Evolutionary conservation across 441 rosid species (phyloP).

Genomic region (Arabidopsis hybrid): DNA sequence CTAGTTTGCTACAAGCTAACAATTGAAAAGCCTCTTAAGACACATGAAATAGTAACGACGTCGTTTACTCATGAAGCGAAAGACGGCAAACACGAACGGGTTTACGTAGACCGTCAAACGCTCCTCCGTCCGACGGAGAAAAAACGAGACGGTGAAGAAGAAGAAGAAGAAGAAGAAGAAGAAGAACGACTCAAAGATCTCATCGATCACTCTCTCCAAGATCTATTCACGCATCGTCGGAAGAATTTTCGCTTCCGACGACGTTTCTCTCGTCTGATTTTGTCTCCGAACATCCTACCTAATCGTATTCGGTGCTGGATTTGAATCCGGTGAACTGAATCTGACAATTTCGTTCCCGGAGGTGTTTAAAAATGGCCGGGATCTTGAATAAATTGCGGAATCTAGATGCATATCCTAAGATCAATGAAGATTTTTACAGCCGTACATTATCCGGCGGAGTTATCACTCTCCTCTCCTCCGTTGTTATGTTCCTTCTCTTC

Average conservation of each 20-base stretch:
- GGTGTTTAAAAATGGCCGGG: slow-evolving; percentile 56
- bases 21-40: neutral
- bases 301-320: neutral
- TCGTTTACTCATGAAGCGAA: neutral
- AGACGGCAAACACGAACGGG: slow-evolving; percentile 22
- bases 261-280: neutral
- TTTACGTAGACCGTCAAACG: slow-evolving; percentile 18
- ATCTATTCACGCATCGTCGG: slow-evolving; percentile 4
- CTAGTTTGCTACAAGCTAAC: neutral
- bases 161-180: neutral
- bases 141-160: slow-evolving; percentile 9
- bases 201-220: slow-evolving; percentile 7
- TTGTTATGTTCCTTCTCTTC: slow-evolving; percentile 93
- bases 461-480: slow-evolving; percentile 83
- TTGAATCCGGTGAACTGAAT: neutral
- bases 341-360: slow-evolving; percentile 7
- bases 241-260: neutral
- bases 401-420: slow-evolving; percentile 91
- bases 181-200: neutral
- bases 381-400: slow-evolving; percentile 71
- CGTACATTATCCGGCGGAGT: slow-evolving; percentile 94
- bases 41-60: neutral
- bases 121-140: slow-evolving; percentile 28
- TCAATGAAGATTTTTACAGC: slow-evolving; percentile 96
- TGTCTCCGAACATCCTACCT: neutral